Base-by-base conservation (phyloP, 495 filamentous ascomycete genomes). In the Tuber magnatum region DNA sequence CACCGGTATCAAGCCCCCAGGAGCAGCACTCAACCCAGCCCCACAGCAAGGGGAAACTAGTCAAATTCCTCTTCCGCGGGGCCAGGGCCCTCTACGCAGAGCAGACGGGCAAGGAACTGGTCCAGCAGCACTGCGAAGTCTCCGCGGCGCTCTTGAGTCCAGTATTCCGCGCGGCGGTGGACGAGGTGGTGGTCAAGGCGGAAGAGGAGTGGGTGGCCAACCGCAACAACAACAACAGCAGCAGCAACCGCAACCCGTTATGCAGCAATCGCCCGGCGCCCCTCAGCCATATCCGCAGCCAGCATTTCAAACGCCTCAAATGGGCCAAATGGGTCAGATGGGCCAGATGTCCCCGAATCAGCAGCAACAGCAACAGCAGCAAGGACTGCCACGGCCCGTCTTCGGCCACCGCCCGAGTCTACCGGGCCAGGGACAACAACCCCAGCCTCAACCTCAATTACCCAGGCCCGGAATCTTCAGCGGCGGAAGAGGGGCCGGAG, bases 131-230 rank as follows among this genome's bases (percentile, higher is more conserved):
- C 42, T 82, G 20, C 78, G 80, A 38, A 76, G 75, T 68, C 80
- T 82, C 56, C 80, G 80, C 73, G 80, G 80, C 32, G 72, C 77
- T 6, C 72, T 81, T 28, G 38, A 73, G 38, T 81, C 80, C 14
- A 81, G 74, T n/a, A 82, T 82, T 28, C 80, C 80, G 41, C 74
- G 80, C 38, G 80, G 80, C 38, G 79, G 79, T 28, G 40, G 71
- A 35, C 75, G 79, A 28, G 75, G 80, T 43, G 68, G 51, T 70
- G 76, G 69, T 41, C 77, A 73, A 51, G 48, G 56, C 28, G 80
- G 80, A 35, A 74, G 80, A 46, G 44, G 73, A 76, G 28, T 71
- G 51, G 10, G 51, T 70, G 48, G 74, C 68, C 56, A 32, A 65
- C 28, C 56, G 48, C 70, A 46, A 38, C 41, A 40, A 46, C 38